Percentiles rank a stretch among this genome's conserved stretches.
Evolutionary conservation across 352 stramenopile genomes (phyloP).

Genomic region (Globisporangium perplexum): DNA sequence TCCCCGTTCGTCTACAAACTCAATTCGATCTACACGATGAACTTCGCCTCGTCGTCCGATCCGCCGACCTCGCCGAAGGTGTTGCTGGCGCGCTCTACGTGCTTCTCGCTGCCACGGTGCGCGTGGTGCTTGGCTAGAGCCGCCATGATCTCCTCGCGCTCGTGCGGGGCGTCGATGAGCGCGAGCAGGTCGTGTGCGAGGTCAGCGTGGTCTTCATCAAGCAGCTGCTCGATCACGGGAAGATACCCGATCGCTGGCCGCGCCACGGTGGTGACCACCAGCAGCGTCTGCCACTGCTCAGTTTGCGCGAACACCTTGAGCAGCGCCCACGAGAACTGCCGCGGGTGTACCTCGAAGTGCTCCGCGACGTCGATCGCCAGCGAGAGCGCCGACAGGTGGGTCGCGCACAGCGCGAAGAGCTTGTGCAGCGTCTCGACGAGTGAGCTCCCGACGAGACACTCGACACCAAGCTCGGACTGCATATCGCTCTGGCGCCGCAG

Average conservation of each 20-base stretch:
- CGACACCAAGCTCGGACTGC: conserved; percentile 26
- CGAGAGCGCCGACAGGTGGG: conserved; percentile 26
- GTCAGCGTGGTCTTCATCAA: conserved; percentile 37
- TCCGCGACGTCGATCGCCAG: conserved; percentile 32
- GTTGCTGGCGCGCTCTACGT: background rate
- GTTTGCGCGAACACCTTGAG: conserved; percentile 34
- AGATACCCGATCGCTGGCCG: conserved; percentile 41
- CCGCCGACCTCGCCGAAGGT: background rate
- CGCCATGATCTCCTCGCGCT: conserved; percentile 27
- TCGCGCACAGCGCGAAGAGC: conserved; percentile 42
- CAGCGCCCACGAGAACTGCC: conserved; percentile 52
- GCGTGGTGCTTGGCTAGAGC: conserved; percentile 20
- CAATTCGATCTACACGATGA: background rate
- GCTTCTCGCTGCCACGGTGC: conserved; percentile 1
- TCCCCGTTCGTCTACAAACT: background rate
- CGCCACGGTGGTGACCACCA: conserved; percentile 25
- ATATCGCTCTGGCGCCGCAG: conserved; percentile 36
- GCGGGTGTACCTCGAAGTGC: conserved; percentile 35
- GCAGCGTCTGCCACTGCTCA: conserved; percentile 42
- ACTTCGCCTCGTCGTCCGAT: background rate
- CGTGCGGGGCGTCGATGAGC: conserved; percentile 20
- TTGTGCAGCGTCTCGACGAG: conserved; percentile 58
- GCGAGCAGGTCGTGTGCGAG: conserved; percentile 28
- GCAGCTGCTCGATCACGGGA: conserved; percentile 36
- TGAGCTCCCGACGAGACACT: conserved; percentile 40